Conservation (phyloP, 1,284 basidiomycete species). For the Irpex sp. region DNA sequence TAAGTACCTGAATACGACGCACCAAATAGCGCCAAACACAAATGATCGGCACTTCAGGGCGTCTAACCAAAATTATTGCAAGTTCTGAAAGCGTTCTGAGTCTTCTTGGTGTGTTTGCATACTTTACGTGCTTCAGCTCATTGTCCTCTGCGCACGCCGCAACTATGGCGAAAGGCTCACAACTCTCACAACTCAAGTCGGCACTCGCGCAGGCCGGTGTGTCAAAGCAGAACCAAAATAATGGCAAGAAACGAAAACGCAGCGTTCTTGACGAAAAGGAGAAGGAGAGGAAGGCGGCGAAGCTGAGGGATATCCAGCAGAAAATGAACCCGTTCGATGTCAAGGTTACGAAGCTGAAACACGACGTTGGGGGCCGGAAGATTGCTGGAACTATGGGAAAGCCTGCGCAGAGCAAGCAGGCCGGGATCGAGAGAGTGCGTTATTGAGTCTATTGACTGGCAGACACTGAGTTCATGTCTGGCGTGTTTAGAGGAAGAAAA, state of each 20-base stretch:
- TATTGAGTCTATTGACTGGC: background rate
- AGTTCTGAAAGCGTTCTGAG: background rate
- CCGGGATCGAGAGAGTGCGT: slow-evolving; percentile 85
- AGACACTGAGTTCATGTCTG: background rate
- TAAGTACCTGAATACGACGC: background rate
- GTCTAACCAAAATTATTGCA: background rate
- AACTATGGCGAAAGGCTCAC: slow-evolving; percentile 68
- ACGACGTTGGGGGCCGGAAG: slow-evolving; percentile 86
- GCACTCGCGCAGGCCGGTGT: slow-evolving; percentile 79
- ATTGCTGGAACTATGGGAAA: slow-evolving; percentile 81
- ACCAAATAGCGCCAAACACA: background rate
- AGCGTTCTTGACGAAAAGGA: slow-evolving; percentile 61
- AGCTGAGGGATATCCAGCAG: slow-evolving; percentile 80
- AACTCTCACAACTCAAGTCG: slow-evolving; percentile 84
- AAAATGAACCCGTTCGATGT: slow-evolving; percentile 93
- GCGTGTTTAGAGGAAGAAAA: slow-evolving; percentile 70
- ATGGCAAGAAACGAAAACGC: slow-evolving; percentile 71
- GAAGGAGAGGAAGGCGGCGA: slow-evolving; percentile 75
- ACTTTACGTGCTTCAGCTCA: no score
- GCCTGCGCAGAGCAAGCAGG: slow-evolving; percentile 85
- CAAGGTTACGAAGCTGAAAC: slow-evolving; percentile 88
- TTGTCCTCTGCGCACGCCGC: no score
- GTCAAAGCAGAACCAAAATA: slow-evolving; percentile 39
- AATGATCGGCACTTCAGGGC: background rate
- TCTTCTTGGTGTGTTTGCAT: no score